Evolutionary conservation across 2,329 filamentous ascomycete genomes (phyloP).

Genomic region (Cucurbitaria berberidis): DNA sequence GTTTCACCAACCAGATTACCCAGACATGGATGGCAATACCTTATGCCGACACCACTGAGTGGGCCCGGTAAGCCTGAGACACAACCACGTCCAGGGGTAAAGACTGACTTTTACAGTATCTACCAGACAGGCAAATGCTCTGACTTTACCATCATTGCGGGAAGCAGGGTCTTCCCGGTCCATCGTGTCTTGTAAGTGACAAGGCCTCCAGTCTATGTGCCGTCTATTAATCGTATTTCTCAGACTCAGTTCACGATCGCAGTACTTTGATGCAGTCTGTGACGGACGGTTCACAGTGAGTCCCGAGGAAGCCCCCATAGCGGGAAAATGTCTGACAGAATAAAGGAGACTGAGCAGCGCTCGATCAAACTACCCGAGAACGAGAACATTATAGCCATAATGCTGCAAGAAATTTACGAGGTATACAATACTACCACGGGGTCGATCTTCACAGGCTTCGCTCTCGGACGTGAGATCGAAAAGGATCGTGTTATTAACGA

Average conservation of each 20-base stretch:
- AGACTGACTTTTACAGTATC: slow-evolving; percentile 13
- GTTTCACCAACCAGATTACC: background rate
- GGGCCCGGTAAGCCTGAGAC: slow-evolving; percentile 13
- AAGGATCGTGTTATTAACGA: slow-evolving; percentile 19
- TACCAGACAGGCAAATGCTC: slow-evolving; percentile 23
- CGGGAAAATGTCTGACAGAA: slow-evolving; percentile 2
- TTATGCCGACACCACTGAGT: slow-evolving; percentile 6
- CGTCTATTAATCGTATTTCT: background rate
- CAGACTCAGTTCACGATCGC: slow-evolving; percentile 22
- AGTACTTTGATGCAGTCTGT: slow-evolving; percentile 30
- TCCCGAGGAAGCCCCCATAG: background rate
- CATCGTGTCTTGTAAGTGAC: slow-evolving; percentile 26
- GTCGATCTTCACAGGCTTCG: slow-evolving; percentile 29
- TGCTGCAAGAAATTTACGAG: slow-evolving; percentile 30
- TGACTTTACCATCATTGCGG: slow-evolving; percentile 29
- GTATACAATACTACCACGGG: slow-evolving; percentile 22
- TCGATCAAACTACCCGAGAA: slow-evolving; percentile 23
- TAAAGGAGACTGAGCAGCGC: slow-evolving; percentile 15
- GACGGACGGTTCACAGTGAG: slow-evolving; percentile 20
- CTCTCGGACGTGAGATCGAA: slow-evolving; percentile 13
- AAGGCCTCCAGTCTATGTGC: background rate
- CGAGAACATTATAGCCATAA: slow-evolving; percentile 5
- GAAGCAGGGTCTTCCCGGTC: slow-evolving; percentile 18
- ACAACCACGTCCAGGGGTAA: background rate
- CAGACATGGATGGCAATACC: slow-evolving; percentile 9